These are phyloP conservation scores for Cicer bijugum DNA, from an alignment of 306 rosid species.

Conservation along the genomic window DNA sequence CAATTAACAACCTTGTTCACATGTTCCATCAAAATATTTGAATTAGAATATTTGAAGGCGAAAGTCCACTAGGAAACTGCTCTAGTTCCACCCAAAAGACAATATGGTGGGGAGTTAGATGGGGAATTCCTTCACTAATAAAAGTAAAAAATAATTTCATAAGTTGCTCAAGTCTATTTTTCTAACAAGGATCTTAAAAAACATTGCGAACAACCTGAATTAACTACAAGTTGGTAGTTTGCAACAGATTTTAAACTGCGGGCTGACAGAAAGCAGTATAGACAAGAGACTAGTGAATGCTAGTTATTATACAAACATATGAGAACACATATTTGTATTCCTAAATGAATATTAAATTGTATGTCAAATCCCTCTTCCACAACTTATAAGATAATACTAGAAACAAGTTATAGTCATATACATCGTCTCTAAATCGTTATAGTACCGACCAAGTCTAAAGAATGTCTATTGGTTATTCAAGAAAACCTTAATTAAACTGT, in stretches of 20 bases:
- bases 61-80: constrained; percentile 23
- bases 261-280: constrained; percentile 12
- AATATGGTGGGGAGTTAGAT: not conserved
- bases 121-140: constrained; percentile 13
- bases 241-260: constrained; percentile 35
- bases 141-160: constrained; percentile 19
- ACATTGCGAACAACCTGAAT: constrained; percentile 22
- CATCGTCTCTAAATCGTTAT: constrained; percentile 1
- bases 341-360: constrained; percentile 6
- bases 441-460: constrained; percentile 27
- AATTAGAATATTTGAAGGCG: not conserved
- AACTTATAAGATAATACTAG: constrained; percentile 27
- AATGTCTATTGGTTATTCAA: constrained; percentile 31
- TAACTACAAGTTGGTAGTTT: constrained; percentile 34
- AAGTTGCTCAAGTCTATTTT: constrained; percentile 1
- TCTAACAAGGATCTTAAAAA: constrained; percentile 21
- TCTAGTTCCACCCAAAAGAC: not conserved
- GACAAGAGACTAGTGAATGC: constrained; percentile 1
- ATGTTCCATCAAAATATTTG: not conserved
- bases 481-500: constrained; percentile 37
- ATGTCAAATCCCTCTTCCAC: constrained; percentile 3
- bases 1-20: constrained; percentile 2
- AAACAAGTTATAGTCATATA: constrained; percentile 1
- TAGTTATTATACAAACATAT: not conserved
- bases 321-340: not conserved